Conservation (phyloP, 1,284 basidiomycete genomes). For the Gomphus bonarii region DNA sequence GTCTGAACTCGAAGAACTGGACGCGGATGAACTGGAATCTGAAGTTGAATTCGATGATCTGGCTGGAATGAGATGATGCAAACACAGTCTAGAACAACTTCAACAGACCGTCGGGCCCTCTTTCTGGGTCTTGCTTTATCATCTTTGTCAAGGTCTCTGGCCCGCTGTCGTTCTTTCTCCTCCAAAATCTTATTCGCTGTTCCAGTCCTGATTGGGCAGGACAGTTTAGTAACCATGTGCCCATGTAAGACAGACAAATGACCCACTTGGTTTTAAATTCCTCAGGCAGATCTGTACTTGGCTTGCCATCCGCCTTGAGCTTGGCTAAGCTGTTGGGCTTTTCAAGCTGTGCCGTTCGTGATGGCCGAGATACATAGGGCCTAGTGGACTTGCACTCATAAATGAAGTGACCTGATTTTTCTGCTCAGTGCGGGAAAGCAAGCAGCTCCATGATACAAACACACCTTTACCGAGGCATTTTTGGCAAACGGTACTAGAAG, state of each 20-base stretch:
- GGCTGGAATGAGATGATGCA: conserved; percentile 26
- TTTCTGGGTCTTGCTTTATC: conserved; percentile 30
- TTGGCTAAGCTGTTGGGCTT: conserved; percentile 57
- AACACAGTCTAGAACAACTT: conserved; percentile 14
- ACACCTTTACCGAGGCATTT: conserved; percentile 62
- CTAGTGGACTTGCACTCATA: conserved; percentile 66
- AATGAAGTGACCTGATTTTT: conserved; percentile 58
- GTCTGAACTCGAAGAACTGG: conserved; percentile 27
- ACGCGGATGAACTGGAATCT: conserved; percentile 12
- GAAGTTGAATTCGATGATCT: conserved; percentile 26
- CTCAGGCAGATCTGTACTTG: conserved; percentile 66
- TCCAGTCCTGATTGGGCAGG: conserved; percentile 36
- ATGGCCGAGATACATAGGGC: conserved; percentile 69
- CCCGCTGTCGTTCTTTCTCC: conserved; percentile 60
- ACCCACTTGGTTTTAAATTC: conserved; percentile 70
- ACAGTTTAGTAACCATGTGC: neutral
- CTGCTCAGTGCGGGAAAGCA: neutral
- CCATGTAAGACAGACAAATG: neutral
- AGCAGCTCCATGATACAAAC: conserved; percentile 12
- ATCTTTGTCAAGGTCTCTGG: conserved; percentile 28
- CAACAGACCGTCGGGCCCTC: conserved; percentile 39
- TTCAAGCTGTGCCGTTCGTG: conserved; percentile 65
- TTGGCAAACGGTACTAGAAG: conserved; percentile 61
- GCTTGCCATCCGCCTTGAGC: conserved; percentile 52
- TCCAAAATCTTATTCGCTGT: conserved; percentile 66